Evolutionary conservation across 106 monocot species (phyloP).

Genomic region (Dactylorhiza incarnata): DNA sequence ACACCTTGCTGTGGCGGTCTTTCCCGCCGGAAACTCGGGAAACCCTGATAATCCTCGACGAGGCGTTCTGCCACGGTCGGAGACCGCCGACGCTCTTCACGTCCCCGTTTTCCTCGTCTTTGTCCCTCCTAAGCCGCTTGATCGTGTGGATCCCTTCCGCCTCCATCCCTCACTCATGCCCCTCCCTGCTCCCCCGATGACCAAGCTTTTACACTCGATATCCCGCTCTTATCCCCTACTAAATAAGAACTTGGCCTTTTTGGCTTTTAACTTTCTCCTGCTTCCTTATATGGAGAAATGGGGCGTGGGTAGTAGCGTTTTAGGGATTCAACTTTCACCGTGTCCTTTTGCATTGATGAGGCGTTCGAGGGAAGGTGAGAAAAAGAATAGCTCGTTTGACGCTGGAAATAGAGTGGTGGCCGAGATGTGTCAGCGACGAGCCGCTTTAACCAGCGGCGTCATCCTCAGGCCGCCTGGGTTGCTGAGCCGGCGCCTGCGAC

Average conservation of each 20-base stretch:
- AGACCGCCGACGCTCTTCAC: background rate
- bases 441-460: background rate
- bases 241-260: background rate
- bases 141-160: conserved; percentile 1
- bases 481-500: background rate
- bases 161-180: conserved; percentile 8
- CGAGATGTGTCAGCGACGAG: background rate
- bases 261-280: conserved; percentile 6
- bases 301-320: background rate
- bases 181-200: background rate
- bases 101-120: background rate
- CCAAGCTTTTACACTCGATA: background rate
- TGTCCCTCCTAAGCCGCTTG: background rate
- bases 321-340: conserved; percentile 9
- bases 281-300: conserved; percentile 6
- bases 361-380: background rate
- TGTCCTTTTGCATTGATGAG: conserved; percentile 7
- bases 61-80: conserved; percentile 4
- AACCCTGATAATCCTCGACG: conserved; percentile 11
- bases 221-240: background rate
- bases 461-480: background rate
- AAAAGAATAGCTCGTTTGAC: conserved; percentile 4
- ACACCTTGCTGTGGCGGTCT: conserved; percentile 10
- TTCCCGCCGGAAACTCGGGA: conserved; percentile 9
- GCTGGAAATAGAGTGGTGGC: background rate